Evolutionary conservation across 208 protist species (phyloP).

Genomic region (Trypanosoma rangeli): DNA sequence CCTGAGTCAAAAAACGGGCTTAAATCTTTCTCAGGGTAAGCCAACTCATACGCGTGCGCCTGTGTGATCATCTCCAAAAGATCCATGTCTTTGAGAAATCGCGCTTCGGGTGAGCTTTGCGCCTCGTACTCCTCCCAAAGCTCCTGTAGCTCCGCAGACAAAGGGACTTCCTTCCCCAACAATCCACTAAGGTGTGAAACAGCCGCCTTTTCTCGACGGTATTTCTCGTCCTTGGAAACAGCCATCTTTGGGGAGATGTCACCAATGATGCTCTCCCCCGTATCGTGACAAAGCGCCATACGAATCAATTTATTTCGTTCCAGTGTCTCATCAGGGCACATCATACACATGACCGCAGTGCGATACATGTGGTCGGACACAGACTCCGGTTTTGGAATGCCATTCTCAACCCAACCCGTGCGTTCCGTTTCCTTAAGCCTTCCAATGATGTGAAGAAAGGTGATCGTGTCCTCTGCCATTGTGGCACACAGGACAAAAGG

Average conservation of each 20-base stretch:
- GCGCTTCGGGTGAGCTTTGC: constrained; percentile 72
- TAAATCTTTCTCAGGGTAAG: constrained; percentile 69
- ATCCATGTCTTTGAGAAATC: constrained; percentile 92
- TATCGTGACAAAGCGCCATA: constrained; percentile 92
- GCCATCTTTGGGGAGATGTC: constrained; percentile 87
- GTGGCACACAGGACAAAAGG: not conserved
- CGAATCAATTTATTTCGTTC: constrained; percentile 71
- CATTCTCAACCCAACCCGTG: constrained; percentile 89
- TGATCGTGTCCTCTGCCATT: constrained; percentile 39
- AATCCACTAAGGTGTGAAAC: constrained; percentile 51
- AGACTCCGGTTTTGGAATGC: constrained; percentile 71
- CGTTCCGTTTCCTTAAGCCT: constrained; percentile 83
- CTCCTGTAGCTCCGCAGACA: constrained; percentile 55
- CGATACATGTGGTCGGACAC: constrained; percentile 94
- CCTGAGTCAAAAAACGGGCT: constrained; percentile 76
- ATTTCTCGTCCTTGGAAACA: constrained; percentile 82
- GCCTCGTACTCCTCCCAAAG: constrained; percentile 91
- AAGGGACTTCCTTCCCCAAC: constrained; percentile 27
- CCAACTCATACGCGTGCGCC: constrained; percentile 82
- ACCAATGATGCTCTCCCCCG: constrained; percentile 86
- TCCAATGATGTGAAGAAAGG: constrained; percentile 77
- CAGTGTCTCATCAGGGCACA: constrained; percentile 79
- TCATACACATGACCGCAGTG: constrained; percentile 91
- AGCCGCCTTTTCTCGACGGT: constrained; percentile 57
- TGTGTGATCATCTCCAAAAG: constrained; percentile 92